Evolutionary conservation across 164 flowering plant genomes (phyloP), one percentile per base, ranked within the genome.

Genomic region (Taxillus chinensis): DNA sequence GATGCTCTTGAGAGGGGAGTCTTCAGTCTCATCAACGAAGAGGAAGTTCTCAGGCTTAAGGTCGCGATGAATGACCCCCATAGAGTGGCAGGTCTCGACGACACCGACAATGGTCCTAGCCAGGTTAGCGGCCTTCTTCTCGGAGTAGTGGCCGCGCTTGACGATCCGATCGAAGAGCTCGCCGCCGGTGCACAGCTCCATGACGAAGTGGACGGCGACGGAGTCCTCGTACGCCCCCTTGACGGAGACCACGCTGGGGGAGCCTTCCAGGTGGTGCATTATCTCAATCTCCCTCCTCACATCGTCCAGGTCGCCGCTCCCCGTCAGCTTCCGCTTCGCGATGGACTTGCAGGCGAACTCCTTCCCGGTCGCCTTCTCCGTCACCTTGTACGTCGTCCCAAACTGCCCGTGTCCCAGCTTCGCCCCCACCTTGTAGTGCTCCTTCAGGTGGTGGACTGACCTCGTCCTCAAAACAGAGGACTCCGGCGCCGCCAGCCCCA

Each of bases 31-130:
- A 64, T 81, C 69, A 41, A 82, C 83, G 69, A 90, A 88, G 3
- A 90, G 87, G 62, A 90, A 90, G 68, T 90, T 90, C 78, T 90
- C 97, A 2, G 97, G 95, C 77, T 90, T 90, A 50, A 90, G 83
- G 58, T 90, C 97, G 5, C 97, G 81, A 68, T 90, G 97, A 92
- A 90, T 90, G 41, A 90, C 97, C 12, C 97, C 92, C 51, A 88
- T 64, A 57, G 95, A 87, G 63, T 90, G 97, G 68, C 92, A 90
- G 11, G 85, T 67, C 70, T 88, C 82, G 10, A 87, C 78, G n/a
- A 83, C 90, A 66, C 84, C 78, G 64, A 83, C 79, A 4, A 90
- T 81, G 16, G 77, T 72, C 73, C 89, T 84, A 40, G 87, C 75
- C 60, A 90, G 82, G 56, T 81, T 66, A 27, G 95, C 95, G 9